Percentiles rank a stretch among this genome's conserved stretches.
phyloP scores from a whole-genome alignment of 2,329 filamentous ascomycete species.

The Neonectria punicea region DNA sequence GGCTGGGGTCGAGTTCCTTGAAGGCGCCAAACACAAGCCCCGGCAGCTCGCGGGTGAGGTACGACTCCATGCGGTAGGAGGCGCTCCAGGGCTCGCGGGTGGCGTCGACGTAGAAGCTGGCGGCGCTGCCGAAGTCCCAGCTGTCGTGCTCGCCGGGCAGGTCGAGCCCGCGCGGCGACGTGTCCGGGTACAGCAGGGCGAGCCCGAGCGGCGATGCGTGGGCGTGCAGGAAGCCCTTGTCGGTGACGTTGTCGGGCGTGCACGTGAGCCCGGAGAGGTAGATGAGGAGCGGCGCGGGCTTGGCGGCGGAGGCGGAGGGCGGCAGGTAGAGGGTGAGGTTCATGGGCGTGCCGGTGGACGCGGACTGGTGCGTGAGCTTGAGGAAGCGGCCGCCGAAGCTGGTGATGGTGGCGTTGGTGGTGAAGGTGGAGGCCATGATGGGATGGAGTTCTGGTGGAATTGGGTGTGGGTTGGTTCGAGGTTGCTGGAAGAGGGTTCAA shows the following conservation, averaged over 20 bases:
- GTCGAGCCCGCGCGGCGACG: constrained; percentile 84
- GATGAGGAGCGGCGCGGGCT: constrained; percentile 82
- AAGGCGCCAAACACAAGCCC: constrained; percentile 77
- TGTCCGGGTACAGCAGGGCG: constrained; percentile 95
- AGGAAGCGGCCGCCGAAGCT: constrained; percentile 94
- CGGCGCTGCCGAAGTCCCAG: constrained; percentile 92
- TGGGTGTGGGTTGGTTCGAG: constrained; percentile 1
- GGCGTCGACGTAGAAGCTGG: constrained; percentile 95
- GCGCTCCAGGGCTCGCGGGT: constrained; percentile 76
- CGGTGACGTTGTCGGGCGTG: constrained; percentile 85
- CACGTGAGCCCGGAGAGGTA: constrained; percentile 96
- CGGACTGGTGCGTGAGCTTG: constrained; percentile 89
- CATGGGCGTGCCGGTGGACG: constrained; percentile 87
- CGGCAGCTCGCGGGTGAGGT: constrained; percentile 91
- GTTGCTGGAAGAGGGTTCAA: neutral
- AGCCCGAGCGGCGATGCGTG: constrained; percentile 83
- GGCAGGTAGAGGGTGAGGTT: constrained; percentile 92
- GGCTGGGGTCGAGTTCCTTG: constrained; percentile 72
- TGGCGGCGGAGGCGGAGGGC: constrained; percentile 66
- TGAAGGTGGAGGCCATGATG: constrained; percentile 76
- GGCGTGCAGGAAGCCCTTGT: constrained; percentile 92
- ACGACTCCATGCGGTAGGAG: constrained; percentile 95
- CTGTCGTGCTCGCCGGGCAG: constrained; percentile 86
- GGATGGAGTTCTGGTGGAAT: neutral
- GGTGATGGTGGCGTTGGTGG: constrained; percentile 87